These are phyloP conservation scores for Pyrenochaeta sp. DNA, from an alignment of 2,329 filamentous ascomycete species.

Conservation along the genomic window DNA sequence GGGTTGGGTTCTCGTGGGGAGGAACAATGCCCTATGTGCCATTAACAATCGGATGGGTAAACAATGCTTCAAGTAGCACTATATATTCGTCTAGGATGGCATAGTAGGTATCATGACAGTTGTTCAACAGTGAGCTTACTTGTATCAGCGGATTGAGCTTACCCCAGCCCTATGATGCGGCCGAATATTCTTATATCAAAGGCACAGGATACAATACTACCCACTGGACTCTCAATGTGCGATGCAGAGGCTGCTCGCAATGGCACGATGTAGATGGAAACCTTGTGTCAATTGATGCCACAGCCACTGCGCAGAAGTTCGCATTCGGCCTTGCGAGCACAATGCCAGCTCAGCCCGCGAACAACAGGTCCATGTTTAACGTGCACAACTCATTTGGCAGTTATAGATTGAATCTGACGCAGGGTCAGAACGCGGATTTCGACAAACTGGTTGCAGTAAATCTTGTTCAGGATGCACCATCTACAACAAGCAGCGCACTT, in stretches of 20 bases:
- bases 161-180: constrained; percentile 34
- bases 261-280: constrained; percentile 40
- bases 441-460: constrained; percentile 35
- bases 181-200: constrained; percentile 41
- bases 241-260: constrained; percentile 41
- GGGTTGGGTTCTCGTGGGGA: constrained; percentile 61
- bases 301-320: constrained; percentile 29
- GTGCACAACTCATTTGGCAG: constrained; percentile 39
- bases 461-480: constrained; percentile 22
- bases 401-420: constrained; percentile 35
- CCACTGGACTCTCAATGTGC: constrained; percentile 43
- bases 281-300: constrained; percentile 23
- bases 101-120: constrained; percentile 47
- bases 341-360: constrained; percentile 33
- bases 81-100: constrained; percentile 57
- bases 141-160: constrained; percentile 34
- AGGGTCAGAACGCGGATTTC: constrained; percentile 36
- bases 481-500: constrained; percentile 17
- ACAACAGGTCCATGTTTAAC: constrained; percentile 42
- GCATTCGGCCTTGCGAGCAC: constrained; percentile 33
- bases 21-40: constrained; percentile 61
- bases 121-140: constrained; percentile 10
- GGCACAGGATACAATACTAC: constrained; percentile 42
- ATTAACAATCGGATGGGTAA: constrained; percentile 57
- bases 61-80: constrained; percentile 47